A percentile compares a stretch with the other conserved stretches of the same genome.
Evolutionary conservation across 75 land plant genomes (phyloP).

Genomic region (Pinus tabuliformis): DNA sequence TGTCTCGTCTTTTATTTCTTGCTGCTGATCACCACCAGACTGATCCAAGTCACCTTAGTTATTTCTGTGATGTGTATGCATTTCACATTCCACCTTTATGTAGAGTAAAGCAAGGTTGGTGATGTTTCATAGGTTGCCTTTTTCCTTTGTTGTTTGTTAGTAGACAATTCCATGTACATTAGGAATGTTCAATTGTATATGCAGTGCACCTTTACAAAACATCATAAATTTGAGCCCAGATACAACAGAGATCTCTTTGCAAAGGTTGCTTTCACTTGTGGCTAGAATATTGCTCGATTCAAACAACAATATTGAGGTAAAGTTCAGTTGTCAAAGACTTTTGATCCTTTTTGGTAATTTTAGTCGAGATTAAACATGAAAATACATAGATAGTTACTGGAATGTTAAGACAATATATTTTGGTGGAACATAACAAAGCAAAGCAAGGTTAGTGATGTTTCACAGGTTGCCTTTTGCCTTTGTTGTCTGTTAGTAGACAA

Average conservation of each 20-base stretch:
- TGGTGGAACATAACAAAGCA: conserved; percentile 53
- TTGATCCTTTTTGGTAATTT: neutral
- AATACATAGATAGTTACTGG: neutral
- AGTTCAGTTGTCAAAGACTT: conserved; percentile 1
- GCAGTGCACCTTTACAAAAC: conserved; percentile 34
- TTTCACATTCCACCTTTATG: neutral
- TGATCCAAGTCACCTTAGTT: neutral
- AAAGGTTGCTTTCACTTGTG: conserved; percentile 68
- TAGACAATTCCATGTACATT: neutral
- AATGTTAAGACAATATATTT: neutral
- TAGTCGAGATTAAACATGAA: neutral
- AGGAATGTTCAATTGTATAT: neutral
- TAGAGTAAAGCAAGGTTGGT: neutral
- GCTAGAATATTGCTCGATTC: conserved; percentile 87
- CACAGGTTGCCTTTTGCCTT: too few relatives aligned
- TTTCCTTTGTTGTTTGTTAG: neutral
- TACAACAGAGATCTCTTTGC: conserved; percentile 56
- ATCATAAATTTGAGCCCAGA: conserved; percentile 60
- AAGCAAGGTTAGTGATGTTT: too few relatives aligned
- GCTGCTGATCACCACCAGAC: neutral
- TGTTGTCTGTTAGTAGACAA: too few relatives aligned
- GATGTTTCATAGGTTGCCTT: neutral
- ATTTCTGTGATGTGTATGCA: neutral
- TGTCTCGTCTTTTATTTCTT: neutral
- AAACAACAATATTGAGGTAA: conserved; percentile 62